A percentile compares a stretch with the other conserved stretches of the same genome.
Evolutionary conservation across 148 eudicot species (phyloP).

Genomic region (Camellia lanceoleosa): DNA sequence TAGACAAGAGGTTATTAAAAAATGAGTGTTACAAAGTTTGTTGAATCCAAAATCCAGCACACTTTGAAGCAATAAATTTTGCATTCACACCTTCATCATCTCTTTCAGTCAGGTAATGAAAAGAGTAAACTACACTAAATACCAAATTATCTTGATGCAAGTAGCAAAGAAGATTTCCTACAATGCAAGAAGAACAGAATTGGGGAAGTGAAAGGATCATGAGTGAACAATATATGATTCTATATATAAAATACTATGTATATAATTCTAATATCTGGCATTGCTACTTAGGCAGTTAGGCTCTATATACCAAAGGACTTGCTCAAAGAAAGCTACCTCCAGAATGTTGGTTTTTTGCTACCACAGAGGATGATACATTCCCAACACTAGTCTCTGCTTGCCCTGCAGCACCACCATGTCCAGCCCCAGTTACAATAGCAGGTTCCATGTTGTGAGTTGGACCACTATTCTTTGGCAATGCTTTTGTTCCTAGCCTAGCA

Average conservation of each 20-base stretch:
- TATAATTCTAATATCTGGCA: not conserved
- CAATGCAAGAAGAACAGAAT: not conserved
- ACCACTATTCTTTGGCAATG: slow-evolving; percentile 26
- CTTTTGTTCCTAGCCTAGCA: slow-evolving; percentile 43
- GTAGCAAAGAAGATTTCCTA: not conserved
- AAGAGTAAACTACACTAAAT: not conserved
- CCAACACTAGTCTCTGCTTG: slow-evolving; percentile 22
- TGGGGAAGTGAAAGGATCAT: not conserved
- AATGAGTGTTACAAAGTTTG: not conserved
- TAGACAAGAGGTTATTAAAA: not conserved
- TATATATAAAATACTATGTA: not conserved
- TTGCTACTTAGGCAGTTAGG: not conserved
- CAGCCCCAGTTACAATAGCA: slow-evolving; percentile 21
- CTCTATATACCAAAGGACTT: slow-evolving; percentile 6
- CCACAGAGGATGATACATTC: slow-evolving; percentile 18
- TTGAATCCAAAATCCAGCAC: slow-evolving; percentile 8
- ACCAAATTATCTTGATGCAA: not conserved
- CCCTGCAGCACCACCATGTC: slow-evolving; percentile 26
- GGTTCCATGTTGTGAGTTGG: slow-evolving; percentile 28
- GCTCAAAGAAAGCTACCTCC: slow-evolving; percentile 36
- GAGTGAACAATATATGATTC: not conserved
- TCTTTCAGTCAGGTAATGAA: not conserved
- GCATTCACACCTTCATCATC: slow-evolving; percentile 1
- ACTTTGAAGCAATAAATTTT: not conserved
- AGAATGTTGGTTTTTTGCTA: slow-evolving; percentile 22